Evolutionary conservation across 2,329 filamentous ascomycete genomes (phyloP).

Genomic region (Epichloe brachyelytri): DNA sequence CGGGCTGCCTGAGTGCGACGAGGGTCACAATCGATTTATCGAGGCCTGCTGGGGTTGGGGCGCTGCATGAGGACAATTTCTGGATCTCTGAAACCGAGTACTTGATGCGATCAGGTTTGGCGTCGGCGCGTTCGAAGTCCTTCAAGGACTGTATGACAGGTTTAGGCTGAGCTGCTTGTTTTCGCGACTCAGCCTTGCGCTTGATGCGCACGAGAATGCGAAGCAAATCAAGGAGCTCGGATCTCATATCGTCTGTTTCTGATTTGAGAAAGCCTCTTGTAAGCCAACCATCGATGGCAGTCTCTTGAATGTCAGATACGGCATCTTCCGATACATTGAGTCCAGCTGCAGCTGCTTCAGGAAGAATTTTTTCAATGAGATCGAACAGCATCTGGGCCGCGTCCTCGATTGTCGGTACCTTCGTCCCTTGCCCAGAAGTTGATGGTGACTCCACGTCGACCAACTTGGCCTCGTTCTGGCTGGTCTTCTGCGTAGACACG

Average conservation of each 20-base stretch:
- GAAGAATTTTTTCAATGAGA: slow-evolving; percentile 9
- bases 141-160: background rate
- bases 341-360: slow-evolving; percentile 6
- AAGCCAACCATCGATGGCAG: slow-evolving; percentile 14
- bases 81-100: slow-evolving; percentile 3
- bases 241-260: slow-evolving; percentile 12
- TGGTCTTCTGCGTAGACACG: background rate
- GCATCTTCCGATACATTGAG: slow-evolving; percentile 4
- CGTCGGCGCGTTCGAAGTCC: background rate
- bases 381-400: slow-evolving; percentile 9
- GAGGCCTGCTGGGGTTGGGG: background rate
- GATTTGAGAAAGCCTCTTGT: slow-evolving; percentile 13
- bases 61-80: background rate
- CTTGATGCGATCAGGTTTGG: background rate
- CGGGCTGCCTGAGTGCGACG: background rate
- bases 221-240: slow-evolving; percentile 11
- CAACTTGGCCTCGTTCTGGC: background rate
- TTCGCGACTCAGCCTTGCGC: slow-evolving; percentile 10
- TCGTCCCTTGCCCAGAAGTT: background rate
- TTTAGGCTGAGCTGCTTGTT: background rate
- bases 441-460: slow-evolving; percentile 3
- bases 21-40: background rate
- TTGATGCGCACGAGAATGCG: slow-evolving; percentile 12
- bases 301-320: slow-evolving; percentile 14
- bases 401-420: slow-evolving; percentile 4